These are phyloP conservation scores for Exophiala aquamarina DNA, from an alignment of 2,329 filamentous ascomycete species.

Conservation along the genomic window DNA sequence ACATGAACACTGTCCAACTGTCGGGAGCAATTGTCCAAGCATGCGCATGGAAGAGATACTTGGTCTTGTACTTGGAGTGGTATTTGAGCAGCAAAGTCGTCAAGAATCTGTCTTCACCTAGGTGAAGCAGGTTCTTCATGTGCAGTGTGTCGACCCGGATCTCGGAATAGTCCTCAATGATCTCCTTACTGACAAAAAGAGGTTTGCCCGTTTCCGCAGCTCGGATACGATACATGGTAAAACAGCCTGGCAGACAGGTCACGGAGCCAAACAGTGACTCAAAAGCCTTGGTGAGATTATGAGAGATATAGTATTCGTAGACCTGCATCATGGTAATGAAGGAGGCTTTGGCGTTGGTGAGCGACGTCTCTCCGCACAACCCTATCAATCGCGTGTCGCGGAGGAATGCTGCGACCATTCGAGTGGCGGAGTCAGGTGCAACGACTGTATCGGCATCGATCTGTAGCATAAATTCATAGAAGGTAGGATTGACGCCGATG, in stretches of 20 bases:
- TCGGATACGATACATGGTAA: conserved; percentile 97
- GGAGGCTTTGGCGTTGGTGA: conserved; percentile 89
- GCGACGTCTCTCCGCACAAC: conserved; percentile 88
- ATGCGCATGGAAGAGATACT: conserved; percentile 88
- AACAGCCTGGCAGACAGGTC: conserved; percentile 96
- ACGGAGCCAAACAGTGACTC: conserved; percentile 96
- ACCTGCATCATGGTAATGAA: conserved; percentile 99
- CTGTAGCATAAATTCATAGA: conserved; percentile 95
- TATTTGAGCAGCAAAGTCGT: conserved; percentile 92
- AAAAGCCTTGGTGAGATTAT: conserved; percentile 95
- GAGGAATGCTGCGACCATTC: conserved; percentile 87
- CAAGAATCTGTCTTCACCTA: conserved; percentile 96
- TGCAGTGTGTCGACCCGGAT: conserved; percentile 97
- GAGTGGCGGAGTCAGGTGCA: conserved; percentile 81
- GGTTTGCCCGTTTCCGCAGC: conserved; percentile 93
- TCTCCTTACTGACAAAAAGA: conserved; percentile 89
- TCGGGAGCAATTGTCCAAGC: conserved; percentile 98
- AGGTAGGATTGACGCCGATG: conserved; percentile 96
- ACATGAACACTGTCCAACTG: conserved; percentile 90
- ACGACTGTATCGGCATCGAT: conserved; percentile 98
- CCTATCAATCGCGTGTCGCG: conserved; percentile 92
- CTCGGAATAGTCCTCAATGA: conserved; percentile 82
- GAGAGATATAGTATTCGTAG: conserved; percentile 99
- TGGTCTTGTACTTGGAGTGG: conserved; percentile 95
- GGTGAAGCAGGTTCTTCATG: conserved; percentile 96